Conservation (phyloP, 2,329 filamentous ascomycete species). For the Nannizziopsis arthrosporioides region DNA sequence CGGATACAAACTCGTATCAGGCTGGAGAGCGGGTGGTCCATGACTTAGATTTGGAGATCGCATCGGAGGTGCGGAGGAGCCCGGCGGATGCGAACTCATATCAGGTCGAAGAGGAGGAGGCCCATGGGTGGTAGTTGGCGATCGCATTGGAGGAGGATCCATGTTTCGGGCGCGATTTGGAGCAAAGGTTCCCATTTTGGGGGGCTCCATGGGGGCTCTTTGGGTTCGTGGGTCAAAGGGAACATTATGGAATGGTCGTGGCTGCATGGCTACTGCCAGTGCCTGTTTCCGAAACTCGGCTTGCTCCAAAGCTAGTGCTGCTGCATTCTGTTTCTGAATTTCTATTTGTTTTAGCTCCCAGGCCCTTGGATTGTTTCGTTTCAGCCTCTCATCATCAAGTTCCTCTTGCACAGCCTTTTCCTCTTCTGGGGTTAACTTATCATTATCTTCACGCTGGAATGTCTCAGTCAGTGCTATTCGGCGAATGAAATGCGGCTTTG, state of each 20-base stretch:
- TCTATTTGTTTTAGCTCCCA: conserved; percentile 20
- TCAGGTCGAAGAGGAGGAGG: conserved; percentile 20
- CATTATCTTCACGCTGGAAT: conserved; percentile 58
- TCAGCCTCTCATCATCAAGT: conserved; percentile 31
- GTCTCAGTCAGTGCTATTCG: conserved; percentile 57
- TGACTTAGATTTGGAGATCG: background rate
- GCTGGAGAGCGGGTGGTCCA: conserved; percentile 19
- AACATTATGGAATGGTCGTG: background rate
- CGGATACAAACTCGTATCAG: conserved; percentile 17
- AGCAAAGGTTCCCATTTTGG: background rate
- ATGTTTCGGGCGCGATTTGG: too few species aligned
- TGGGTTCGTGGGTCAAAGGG: background rate
- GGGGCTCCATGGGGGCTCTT: background rate
- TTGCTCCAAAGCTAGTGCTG: conserved; percentile 3
- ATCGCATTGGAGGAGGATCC: background rate
- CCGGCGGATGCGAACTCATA: too few species aligned
- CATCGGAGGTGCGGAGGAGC: too few species aligned
- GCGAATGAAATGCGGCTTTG: conserved; percentile 21
- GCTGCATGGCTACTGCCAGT: background rate
- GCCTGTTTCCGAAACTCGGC: too few species aligned
- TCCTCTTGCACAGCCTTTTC: conserved; percentile 42
- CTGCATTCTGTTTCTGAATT: conserved; percentile 3
- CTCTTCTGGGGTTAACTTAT: conserved; percentile 53
- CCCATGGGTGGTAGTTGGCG: conserved; percentile 3
- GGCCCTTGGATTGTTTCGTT: conserved; percentile 27